Conservation (phyloP, 306 rosid genomes). For the Parietaria judaica region DNA sequence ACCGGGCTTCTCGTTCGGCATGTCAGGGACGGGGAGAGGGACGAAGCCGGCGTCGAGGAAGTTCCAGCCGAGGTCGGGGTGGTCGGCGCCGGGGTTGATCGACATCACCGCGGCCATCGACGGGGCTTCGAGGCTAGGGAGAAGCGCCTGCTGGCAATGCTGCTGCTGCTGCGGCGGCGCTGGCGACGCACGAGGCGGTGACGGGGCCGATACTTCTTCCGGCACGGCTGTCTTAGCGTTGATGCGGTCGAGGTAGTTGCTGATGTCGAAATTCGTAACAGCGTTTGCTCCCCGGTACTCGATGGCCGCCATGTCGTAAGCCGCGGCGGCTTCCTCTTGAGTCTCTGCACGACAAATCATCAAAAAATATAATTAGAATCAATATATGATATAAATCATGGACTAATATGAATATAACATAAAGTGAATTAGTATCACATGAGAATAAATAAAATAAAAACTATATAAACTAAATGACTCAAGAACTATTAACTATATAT, state of each 20-base stretch:
- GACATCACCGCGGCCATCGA: constrained; percentile 30
- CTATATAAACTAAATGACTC: no score
- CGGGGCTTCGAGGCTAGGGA: constrained; percentile 26
- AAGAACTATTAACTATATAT: no score
- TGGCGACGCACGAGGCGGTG: neutral
- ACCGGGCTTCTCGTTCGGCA: constrained; percentile 21
- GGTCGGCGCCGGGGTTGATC: constrained; percentile 18
- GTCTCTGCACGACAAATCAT: constrained; percentile 39
- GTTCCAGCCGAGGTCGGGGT: constrained; percentile 45
- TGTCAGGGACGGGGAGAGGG: constrained; percentile 28
- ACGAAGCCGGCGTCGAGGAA: constrained; percentile 38
- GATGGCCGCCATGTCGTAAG: constrained; percentile 87
- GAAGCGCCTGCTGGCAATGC: constrained; percentile 13
- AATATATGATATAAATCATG: no score
- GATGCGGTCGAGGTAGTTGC: constrained; percentile 45
- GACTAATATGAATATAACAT: no score
- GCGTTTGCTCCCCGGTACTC: constrained; percentile 85
- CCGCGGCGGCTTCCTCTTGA: constrained; percentile 91
- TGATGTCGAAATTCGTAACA: constrained; percentile 77
- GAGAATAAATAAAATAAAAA: no score
- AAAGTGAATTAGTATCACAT: constrained; percentile 1
- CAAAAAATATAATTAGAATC: neutral
- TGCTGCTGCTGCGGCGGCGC: constrained; percentile 10
- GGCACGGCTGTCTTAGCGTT: constrained; percentile 4
- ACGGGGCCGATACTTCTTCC: constrained; percentile 6